A percentile compares a stretch with the other conserved stretches of the same genome.
phyloP scores from a whole-genome alignment of 352 stramenopile species.

The Pythium scleroteichum region DNA sequence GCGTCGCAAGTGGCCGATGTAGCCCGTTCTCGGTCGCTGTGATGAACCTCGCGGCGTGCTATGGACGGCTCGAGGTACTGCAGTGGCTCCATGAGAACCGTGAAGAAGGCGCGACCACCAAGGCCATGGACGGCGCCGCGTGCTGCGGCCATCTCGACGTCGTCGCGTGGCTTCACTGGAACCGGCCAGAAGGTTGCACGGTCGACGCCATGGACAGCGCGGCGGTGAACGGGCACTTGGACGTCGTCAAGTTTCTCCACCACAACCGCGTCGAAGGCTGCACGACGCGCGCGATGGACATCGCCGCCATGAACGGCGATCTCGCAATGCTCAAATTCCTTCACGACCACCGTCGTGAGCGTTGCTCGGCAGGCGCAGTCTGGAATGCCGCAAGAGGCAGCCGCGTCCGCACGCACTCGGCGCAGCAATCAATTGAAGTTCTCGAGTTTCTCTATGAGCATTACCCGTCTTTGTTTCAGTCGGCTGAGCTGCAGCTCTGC shows the following conservation, averaged over 20 bases:
- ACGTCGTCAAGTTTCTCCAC: constrained; percentile 22
- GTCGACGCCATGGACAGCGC: constrained; percentile 18
- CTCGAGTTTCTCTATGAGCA: constrained; percentile 11
- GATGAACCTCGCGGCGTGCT: constrained; percentile 24
- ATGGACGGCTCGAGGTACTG: constrained; percentile 29
- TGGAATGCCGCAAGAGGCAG: constrained; percentile 20
- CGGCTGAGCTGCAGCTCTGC: background rate
- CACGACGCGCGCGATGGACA: constrained; percentile 23
- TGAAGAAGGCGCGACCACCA: constrained; percentile 35
- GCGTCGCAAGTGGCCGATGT: background rate
- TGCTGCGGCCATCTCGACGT: constrained; percentile 35
- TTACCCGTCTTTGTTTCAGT: constrained; percentile 6
- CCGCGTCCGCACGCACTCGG: background rate
- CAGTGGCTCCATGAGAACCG: constrained; percentile 33
- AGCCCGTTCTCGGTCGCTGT: constrained; percentile 17
- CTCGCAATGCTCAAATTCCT: constrained; percentile 20
- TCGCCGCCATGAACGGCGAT: constrained; percentile 11
- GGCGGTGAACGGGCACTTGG: constrained; percentile 16
- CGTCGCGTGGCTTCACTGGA: constrained; percentile 29
- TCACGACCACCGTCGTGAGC: constrained; percentile 24
- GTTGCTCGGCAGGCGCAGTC: constrained; percentile 24
- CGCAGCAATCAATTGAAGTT: constrained; percentile 3
- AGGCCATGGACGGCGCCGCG: constrained; percentile 42
- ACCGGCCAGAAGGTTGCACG: constrained; percentile 20
- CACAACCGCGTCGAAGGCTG: constrained; percentile 18